Conservation (phyloP, 2,329 filamentous ascomycete genomes). For the Verticillium klebahnii region DNA sequence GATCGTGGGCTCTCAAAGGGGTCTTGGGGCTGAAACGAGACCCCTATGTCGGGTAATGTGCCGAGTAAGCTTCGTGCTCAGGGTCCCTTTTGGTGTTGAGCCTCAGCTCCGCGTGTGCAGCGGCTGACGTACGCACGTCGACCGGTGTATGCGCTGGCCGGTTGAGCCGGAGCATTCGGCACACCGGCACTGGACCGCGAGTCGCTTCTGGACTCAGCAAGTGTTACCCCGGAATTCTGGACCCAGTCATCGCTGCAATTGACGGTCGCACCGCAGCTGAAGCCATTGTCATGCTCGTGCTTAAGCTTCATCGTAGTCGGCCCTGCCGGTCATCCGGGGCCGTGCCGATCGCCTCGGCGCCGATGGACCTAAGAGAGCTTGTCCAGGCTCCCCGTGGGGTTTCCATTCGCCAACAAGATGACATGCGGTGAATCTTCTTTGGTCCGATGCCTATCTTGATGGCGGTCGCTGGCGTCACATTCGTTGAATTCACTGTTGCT, state of each 20-base stretch:
- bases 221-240: background rate
- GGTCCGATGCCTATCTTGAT: too few relatives aligned
- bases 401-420: too few relatives aligned
- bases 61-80: background rate
- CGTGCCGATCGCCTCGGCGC: background rate
- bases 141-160: background rate
- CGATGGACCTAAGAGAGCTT: background rate
- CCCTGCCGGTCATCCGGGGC: background rate
- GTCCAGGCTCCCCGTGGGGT: background rate
- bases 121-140: background rate
- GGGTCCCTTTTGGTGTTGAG: background rate
- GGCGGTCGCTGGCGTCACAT: too few relatives aligned
- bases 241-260: background rate
- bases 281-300: background rate
- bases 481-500: too few relatives aligned
- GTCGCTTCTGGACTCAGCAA: background rate
- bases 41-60: background rate
- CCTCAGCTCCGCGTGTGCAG: background rate
- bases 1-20: background rate
- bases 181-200: background rate
- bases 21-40: background rate
- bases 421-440: too few relatives aligned
- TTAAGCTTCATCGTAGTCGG: background rate
- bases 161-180: background rate
- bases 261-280: background rate